phyloP scores from a whole-genome alignment of 2,329 filamentous ascomycete genomes.

The Aureobasidium sp. region DNA sequence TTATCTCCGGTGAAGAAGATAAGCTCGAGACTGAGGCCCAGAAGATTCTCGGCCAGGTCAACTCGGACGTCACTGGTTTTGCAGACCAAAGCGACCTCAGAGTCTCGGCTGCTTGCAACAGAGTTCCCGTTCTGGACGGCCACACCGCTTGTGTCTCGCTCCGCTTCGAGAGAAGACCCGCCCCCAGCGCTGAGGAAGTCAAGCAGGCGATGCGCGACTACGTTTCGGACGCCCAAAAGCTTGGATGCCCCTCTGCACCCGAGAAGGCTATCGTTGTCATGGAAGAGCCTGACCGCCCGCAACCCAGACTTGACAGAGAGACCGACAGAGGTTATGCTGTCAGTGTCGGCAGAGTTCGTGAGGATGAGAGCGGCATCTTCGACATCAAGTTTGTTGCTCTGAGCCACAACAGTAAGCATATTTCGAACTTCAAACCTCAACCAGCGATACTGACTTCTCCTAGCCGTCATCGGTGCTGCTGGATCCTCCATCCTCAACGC shows the following conservation, averaged over 20 bases:
- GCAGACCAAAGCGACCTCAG: slow-evolving; percentile 65
- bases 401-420: slow-evolving; percentile 64
- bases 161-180: slow-evolving; percentile 66
- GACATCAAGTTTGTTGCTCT: slow-evolving; percentile 92
- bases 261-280: slow-evolving; percentile 75
- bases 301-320: slow-evolving; percentile 84
- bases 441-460: background rate
- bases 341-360: slow-evolving; percentile 77
- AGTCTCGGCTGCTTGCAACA: slow-evolving; percentile 83
- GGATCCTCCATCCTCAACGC: slow-evolving; percentile 93
- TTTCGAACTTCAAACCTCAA: too few relatives aligned
- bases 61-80: slow-evolving; percentile 64
- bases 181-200: slow-evolving; percentile 68
- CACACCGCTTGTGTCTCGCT: slow-evolving; percentile 93
- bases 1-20: slow-evolving; percentile 88
- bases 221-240: slow-evolving; percentile 68
- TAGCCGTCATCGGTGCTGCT: slow-evolving; percentile 82
- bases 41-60: slow-evolving; percentile 81
- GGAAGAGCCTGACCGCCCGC: slow-evolving; percentile 82
- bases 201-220: slow-evolving; percentile 74
- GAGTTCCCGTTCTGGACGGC: slow-evolving; percentile 90
- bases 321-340: slow-evolving; percentile 81
- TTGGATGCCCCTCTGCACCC: slow-evolving; percentile 85
- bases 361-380: slow-evolving; percentile 82
- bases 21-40: slow-evolving; percentile 92